A percentile compares a stretch with the other conserved stretches of the same genome.
These are phyloP conservation scores for Colletotrichum tropicicola DNA, from an alignment of 2,329 filamentous ascomycete genomes.

Conservation along the genomic window DNA sequence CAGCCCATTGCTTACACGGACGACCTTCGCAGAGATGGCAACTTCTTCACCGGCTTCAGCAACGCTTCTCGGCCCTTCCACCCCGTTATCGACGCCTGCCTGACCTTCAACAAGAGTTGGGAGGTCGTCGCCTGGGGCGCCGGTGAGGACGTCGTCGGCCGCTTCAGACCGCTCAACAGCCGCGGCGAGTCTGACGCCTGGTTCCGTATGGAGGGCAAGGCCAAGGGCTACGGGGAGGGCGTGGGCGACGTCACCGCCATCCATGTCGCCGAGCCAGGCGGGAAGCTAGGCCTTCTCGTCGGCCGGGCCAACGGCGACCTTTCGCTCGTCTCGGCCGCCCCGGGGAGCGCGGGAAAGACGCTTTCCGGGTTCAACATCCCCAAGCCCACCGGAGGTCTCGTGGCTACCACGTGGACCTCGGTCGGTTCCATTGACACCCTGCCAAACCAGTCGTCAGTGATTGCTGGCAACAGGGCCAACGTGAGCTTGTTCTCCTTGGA, in stretches of 20 bases:
- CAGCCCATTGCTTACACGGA: conserved; percentile 34
- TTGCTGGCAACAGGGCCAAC: conserved; percentile 28
- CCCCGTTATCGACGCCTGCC: conserved; percentile 55
- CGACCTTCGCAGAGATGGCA: conserved; percentile 35
- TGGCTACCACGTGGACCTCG: conserved; percentile 37
- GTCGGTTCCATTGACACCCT: conserved; percentile 30
- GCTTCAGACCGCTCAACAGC: conserved; percentile 43
- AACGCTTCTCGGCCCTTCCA: conserved; percentile 44
- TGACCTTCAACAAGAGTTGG: conserved; percentile 43
- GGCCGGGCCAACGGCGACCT: conserved; percentile 61
- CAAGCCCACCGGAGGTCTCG: conserved; percentile 40
- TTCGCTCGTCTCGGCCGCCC: conserved; percentile 50
- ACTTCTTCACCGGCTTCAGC: conserved; percentile 21
- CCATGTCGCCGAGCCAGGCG: conserved; percentile 48
- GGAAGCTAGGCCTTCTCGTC: conserved; percentile 47
- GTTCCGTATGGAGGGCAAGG: conserved; percentile 44
- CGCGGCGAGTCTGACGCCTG: conserved; percentile 27
- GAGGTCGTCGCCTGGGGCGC: conserved; percentile 61
- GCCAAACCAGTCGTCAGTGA: conserved; percentile 15
- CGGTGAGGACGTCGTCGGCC: conserved; percentile 59
- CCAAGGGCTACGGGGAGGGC: conserved; percentile 50
- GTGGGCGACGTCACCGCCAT: conserved; percentile 60
- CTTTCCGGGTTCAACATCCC: conserved; percentile 34
- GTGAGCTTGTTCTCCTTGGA: conserved; percentile 30
- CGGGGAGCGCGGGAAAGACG: conserved; percentile 39